Evolutionary conservation across 108 stramenopile genomes (phyloP).

Genomic region (Asterionellopsis glacialis): DNA sequence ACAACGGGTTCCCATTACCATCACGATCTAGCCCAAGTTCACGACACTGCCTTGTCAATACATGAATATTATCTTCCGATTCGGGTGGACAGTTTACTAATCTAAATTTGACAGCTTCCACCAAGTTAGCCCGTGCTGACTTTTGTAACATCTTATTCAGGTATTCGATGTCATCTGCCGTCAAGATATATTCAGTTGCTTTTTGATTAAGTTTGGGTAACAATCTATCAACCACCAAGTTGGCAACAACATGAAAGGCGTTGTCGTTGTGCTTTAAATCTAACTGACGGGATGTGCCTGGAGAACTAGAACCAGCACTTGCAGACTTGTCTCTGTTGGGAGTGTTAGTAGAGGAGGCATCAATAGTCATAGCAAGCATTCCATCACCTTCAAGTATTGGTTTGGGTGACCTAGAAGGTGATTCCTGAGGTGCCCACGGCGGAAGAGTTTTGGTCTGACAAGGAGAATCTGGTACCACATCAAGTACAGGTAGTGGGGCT

Average conservation of each 20-base stretch:
- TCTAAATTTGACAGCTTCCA: slow-evolving; percentile 61
- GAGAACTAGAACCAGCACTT: too few relatives aligned
- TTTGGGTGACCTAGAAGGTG: too few relatives aligned
- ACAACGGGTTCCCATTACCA: slow-evolving; percentile 42
- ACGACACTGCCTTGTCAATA: slow-evolving; percentile 57
- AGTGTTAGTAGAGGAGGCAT: too few relatives aligned
- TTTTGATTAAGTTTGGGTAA: slow-evolving; percentile 28
- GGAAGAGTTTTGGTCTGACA: too few relatives aligned
- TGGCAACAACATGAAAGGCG: slow-evolving; percentile 68
- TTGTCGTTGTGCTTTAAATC: slow-evolving; percentile 69
- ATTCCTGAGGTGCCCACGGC: too few relatives aligned
- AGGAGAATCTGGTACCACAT: too few relatives aligned
- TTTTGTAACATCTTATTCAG: slow-evolving; percentile 54
- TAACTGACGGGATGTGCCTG: slow-evolving; percentile 5
- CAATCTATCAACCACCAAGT: slow-evolving; percentile 48
- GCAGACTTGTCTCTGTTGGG: too few relatives aligned
- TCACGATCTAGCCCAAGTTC: slow-evolving; percentile 57
- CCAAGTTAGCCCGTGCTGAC: slow-evolving; percentile 40
- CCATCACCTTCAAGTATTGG: too few relatives aligned
- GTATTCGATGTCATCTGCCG: slow-evolving; percentile 37
- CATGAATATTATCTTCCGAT: slow-evolving; percentile 23
- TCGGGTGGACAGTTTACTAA: slow-evolving; percentile 25
- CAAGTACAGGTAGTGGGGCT: too few relatives aligned
- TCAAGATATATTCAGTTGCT: slow-evolving; percentile 18
- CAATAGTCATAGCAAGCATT: too few relatives aligned